phyloP scores from a whole-genome alignment of 352 stramenopile species.

The Globisporangium rhizosaccharum region DNA sequence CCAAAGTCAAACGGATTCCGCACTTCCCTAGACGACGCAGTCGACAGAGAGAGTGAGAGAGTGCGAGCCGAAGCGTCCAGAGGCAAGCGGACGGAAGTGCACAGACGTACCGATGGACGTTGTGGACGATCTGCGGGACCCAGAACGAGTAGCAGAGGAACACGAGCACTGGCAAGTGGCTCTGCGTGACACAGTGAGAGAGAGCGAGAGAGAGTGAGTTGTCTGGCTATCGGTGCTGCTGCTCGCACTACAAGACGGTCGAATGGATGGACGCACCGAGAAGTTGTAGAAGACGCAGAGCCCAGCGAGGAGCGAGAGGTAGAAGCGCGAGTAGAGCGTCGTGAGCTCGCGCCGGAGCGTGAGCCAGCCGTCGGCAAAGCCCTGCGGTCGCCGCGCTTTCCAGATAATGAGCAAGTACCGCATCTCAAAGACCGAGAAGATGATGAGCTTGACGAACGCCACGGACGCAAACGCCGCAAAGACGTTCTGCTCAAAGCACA shows the following conservation, averaged over 20 bases:
- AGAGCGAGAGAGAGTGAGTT: neutral
- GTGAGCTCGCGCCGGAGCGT: conserved; percentile 90
- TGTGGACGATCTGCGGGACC: conserved; percentile 97
- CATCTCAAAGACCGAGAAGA: conserved; percentile 99
- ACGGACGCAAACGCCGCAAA: conserved; percentile 95
- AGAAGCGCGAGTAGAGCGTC: conserved; percentile 95
- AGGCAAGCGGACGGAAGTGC: neutral
- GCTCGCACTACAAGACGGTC: neutral
- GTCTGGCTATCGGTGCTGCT: neutral
- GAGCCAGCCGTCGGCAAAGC: conserved; percentile 82
- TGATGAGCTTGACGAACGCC: conserved; percentile 97
- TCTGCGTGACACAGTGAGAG: conserved; percentile 22
- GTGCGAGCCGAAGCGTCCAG: neutral
- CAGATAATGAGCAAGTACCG: conserved; percentile 97
- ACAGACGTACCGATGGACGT: conserved; percentile 86
- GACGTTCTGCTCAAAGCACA: no score
- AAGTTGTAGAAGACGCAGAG: conserved; percentile 92
- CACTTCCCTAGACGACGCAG: conserved; percentile 57
- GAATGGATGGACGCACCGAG: conserved; percentile 33
- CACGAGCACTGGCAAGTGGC: conserved; percentile 85
- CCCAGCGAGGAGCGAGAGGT: conserved; percentile 86
- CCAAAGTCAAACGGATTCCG: conserved; percentile 91
- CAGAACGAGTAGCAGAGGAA: conserved; percentile 97
- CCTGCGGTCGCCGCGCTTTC: conserved; percentile 88
- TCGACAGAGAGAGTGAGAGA: neutral